Evolutionary conservation across 371 early-diverging fungal species (phyloP), one percentile per base, ranked within the genome.

Genomic region (Mortierella sp.): DNA sequence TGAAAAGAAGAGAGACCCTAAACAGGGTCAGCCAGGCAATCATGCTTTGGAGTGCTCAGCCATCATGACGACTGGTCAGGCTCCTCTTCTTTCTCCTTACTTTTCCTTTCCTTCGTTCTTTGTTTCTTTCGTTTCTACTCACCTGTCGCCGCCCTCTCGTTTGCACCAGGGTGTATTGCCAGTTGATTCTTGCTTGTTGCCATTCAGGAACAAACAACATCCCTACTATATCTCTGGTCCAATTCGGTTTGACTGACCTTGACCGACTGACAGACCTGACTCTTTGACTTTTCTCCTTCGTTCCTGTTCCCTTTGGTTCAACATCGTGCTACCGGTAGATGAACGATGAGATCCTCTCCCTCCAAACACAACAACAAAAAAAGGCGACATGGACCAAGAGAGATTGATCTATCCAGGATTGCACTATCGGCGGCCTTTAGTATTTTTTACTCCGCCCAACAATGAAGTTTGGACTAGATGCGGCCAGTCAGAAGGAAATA

Each of bases 371-470:
- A 51, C 51, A 21, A 49, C 14, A 49, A 49, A 49, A 51, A 12
- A 63, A 65, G 65, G 21, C 38, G 38, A 38, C 38, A 65, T 21
- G 65, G 21, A 6, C 29, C 29, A 29, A 38, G 18, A 16, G 35
- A 63, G 65, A 38, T 21, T 0, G 35, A 65, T 65, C 65, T 65
- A 56, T 11, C n/a, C 16, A 32, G 29, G 60, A 60, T 60, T 60
- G 32, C 60, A 60, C 32, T 60, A 60, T 60, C 60, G 60, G 27
- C 32, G 60, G 60, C 32, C 32, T 6, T 60, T 32, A 51, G 51
- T 18, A 7, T 16, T 65, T 65, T 65, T 65, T 24, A 65, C 65
- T 65, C 65, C 65, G 65, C 38, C 65, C 38, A 65, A 65, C 60
- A 60, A 60, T 32, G 27, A 16, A 35, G 21, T 35, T 18, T 41